phyloP scores from a whole-genome alignment of 768 basidiomycete genomes.

The Mycena epipterygia region DNA sequence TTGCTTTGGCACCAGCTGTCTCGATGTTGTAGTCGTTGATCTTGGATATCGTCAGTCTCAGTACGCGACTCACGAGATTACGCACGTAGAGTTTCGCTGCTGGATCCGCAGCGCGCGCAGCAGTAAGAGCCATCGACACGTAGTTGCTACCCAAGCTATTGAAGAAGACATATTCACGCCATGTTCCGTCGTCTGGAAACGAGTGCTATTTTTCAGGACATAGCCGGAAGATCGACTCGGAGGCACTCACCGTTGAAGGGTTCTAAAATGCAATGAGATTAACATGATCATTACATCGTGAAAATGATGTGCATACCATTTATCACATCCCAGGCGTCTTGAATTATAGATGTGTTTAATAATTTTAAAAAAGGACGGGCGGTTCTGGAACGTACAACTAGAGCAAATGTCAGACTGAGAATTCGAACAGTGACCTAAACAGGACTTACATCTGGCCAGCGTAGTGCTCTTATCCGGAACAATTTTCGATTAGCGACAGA shows the following conservation, averaged over 20 bases:
- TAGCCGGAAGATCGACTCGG: background rate
- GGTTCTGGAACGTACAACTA: constrained; percentile 53
- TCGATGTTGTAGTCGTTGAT: constrained; percentile 46
- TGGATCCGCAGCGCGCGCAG: constrained; percentile 60
- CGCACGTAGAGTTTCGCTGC: constrained; percentile 56
- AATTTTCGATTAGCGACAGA: background rate
- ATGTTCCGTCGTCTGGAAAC: constrained; percentile 58
- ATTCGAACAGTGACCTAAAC: background rate
- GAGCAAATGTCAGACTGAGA: background rate
- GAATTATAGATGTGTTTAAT: background rate
- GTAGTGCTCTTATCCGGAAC: constrained; percentile 51
- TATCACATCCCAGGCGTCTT: constrained; percentile 53
- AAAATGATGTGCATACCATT: constrained; percentile 39
- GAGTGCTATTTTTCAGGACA: background rate
- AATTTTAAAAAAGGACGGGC: background rate
- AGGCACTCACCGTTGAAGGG: constrained; percentile 50
- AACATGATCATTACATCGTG: background rate
- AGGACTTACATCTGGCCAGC: constrained; percentile 61
- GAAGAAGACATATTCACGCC: constrained; percentile 58
- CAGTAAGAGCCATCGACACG: constrained; percentile 57
- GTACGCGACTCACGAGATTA: too few species aligned
- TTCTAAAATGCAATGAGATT: constrained; percentile 37
- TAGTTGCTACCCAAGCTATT: constrained; percentile 51
- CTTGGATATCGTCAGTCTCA: too few species aligned
- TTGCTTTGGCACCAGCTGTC: constrained; percentile 52